These are phyloP conservation scores for Gonapodya prolifera DNA, from an alignment of 192 early-diverging fungal species.

Conservation along the genomic window DNA sequence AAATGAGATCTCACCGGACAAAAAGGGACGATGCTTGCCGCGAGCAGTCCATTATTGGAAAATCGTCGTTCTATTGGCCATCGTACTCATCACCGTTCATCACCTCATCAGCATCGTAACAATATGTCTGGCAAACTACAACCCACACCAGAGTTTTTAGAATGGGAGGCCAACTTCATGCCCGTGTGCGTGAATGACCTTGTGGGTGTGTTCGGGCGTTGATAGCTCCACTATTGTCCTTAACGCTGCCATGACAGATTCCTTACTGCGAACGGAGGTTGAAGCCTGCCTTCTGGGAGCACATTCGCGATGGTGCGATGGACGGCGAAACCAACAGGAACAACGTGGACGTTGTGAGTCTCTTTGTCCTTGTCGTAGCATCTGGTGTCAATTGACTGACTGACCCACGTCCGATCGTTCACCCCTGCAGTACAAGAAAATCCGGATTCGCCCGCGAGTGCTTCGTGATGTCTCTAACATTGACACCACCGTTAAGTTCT, in stretches of 20 bases:
- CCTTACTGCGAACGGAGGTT: background rate
- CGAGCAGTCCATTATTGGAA: too few species aligned
- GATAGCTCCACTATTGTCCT: background rate
- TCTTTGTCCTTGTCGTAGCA: background rate
- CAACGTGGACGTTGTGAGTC: background rate
- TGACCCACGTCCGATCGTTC: background rate
- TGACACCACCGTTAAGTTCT: conserved; percentile 1
- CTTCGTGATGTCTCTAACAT: conserved; percentile 9
- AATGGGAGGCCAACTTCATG: background rate
- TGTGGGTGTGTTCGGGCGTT: background rate
- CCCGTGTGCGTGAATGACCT: background rate
- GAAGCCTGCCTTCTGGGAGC: background rate
- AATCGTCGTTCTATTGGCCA: too few species aligned
- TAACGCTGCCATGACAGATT: background rate
- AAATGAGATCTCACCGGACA: too few species aligned
- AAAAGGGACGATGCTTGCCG: background rate
- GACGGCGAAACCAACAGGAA: conserved; percentile 3
- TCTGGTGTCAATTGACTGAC: too few species aligned
- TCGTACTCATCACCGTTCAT: too few species aligned
- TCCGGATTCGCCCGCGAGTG: conserved; percentile 8
- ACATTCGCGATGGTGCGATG: conserved; percentile 4
- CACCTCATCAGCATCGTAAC: background rate
- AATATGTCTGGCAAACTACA: background rate
- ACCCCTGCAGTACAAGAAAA: background rate
- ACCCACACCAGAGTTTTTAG: background rate